phyloP scores from a whole-genome alignment of 2,329 filamentous ascomycete genomes.

The Diplodia mutila region DNA sequence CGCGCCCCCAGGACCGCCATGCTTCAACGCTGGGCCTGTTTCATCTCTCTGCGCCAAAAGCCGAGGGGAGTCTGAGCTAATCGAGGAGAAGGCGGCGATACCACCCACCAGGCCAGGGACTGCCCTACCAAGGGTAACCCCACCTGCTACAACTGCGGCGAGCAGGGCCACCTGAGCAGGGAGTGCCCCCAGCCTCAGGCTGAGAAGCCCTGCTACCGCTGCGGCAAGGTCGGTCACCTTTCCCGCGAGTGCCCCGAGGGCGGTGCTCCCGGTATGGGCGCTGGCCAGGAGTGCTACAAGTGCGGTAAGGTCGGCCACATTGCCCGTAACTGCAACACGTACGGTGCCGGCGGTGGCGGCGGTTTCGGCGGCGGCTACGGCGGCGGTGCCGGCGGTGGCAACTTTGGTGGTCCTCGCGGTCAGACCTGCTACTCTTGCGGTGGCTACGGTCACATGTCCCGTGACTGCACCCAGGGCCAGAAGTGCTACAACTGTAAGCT shows the following conservation, averaged over 20 bases:
- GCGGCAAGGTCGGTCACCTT: slow-evolving; percentile 84
- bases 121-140: slow-evolving; percentile 55
- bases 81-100: slow-evolving; percentile 49
- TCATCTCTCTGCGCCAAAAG: slow-evolving; percentile 24
- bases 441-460: slow-evolving; percentile 94
- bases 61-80: slow-evolving; percentile 26
- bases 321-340: slow-evolving; percentile 83
- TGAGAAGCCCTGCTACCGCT: slow-evolving; percentile 76
- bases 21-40: not conserved
- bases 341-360: slow-evolving; percentile 55
- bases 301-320: slow-evolving; percentile 97
- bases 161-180: slow-evolving; percentile 63
- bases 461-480: slow-evolving; percentile 98
- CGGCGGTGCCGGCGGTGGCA: slow-evolving; percentile 55
- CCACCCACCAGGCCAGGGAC: slow-evolving; percentile 54
- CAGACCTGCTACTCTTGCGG: slow-evolving; percentile 96
- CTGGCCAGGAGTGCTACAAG: slow-evolving; percentile 84
- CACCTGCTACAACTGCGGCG: slow-evolving; percentile 55
- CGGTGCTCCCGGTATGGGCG: slow-evolving; percentile 55
- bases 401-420: slow-evolving; percentile 53
- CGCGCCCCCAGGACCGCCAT: not conserved
- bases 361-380: slow-evolving; percentile 53
- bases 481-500: slow-evolving; percentile 97
- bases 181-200: slow-evolving; percentile 89
- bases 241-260: slow-evolving; percentile 78